Conservation (phyloP, 2,329 filamentous ascomycete species). For the Aspergillus ruber region DNA sequence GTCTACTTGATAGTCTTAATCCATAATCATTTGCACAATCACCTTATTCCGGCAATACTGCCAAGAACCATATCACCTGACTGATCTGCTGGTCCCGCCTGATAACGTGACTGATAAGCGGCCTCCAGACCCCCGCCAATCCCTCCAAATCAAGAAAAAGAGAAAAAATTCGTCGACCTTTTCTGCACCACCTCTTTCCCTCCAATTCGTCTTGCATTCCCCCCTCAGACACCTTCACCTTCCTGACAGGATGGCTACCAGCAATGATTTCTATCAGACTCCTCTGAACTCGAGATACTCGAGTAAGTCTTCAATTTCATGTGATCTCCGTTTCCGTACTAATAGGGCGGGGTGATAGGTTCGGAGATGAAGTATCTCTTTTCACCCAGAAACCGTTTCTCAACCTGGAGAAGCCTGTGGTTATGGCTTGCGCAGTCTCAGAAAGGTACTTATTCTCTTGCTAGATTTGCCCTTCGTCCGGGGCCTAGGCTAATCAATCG, state of each 20-base stretch:
- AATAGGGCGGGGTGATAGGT: constrained; percentile 19
- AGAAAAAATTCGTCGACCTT: constrained; percentile 21
- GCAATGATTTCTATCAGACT: constrained; percentile 57
- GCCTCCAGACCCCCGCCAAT: constrained; percentile 22
- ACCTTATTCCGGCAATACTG: constrained; percentile 15
- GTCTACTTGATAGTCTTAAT: not conserved
- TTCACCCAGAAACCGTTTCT: constrained; percentile 65
- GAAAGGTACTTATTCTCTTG: constrained; percentile 38
- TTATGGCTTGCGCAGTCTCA: constrained; percentile 74
- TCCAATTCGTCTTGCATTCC: constrained; percentile 15
- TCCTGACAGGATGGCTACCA: constrained; percentile 29
- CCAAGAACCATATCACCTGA: constrained; percentile 15
- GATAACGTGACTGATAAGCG: constrained; percentile 35
- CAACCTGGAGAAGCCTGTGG: constrained; percentile 82
- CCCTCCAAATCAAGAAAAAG: not conserved
- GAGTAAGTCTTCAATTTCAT: constrained; percentile 36
- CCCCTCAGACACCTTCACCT: constrained; percentile 13
- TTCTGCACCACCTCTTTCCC: constrained; percentile 4
- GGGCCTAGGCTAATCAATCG: constrained; percentile 12
- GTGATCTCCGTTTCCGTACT: constrained; percentile 5
- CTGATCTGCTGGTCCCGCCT: constrained; percentile 14
- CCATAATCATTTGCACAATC: constrained; percentile 8
- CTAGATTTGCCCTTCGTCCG: not conserved
- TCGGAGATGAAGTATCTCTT: constrained; percentile 74
- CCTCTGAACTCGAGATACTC: constrained; percentile 67